Evolutionary conservation across 1,284 basidiomycete genomes (phyloP).

Genomic region (Melampsora americana): DNA sequence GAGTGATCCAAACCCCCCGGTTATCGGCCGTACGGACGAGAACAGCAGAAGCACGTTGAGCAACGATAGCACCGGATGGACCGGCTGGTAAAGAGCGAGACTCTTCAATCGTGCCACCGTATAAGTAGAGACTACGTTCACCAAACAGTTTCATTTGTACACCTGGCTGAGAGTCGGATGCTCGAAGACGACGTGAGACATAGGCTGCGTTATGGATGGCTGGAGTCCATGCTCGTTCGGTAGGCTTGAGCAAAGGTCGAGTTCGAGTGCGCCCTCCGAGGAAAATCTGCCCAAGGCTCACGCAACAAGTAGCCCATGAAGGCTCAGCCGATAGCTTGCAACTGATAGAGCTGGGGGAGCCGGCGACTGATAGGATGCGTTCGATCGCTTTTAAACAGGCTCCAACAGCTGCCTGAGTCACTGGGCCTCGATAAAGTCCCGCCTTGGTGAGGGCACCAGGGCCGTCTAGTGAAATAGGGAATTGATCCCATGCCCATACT

Average conservation of each 20-base stretch:
- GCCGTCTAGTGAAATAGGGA: slow-evolving; percentile 47
- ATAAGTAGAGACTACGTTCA: slow-evolving; percentile 52
- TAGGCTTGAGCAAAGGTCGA: slow-evolving; percentile 55
- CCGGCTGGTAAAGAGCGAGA: slow-evolving; percentile 47
- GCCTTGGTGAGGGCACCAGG: slow-evolving; percentile 55
- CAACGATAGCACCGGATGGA: slow-evolving; percentile 54
- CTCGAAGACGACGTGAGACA: slow-evolving; percentile 54
- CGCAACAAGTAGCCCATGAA: slow-evolving; percentile 48
- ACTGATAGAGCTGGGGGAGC: slow-evolving; percentile 29
- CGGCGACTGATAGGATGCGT: slow-evolving; percentile 50
- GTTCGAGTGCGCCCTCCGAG: slow-evolving; percentile 54
- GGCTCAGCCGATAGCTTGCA: slow-evolving; percentile 12
- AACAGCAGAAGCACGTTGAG: slow-evolving; percentile 56
- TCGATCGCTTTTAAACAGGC: slow-evolving; percentile 55
- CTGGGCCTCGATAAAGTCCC: slow-evolving; percentile 56
- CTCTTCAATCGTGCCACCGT: slow-evolving; percentile 56
- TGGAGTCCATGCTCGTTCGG: slow-evolving; percentile 53
- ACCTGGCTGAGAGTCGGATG: slow-evolving; percentile 58
- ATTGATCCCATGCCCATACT: slow-evolving; percentile 59
- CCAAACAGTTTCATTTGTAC: slow-evolving; percentile 51
- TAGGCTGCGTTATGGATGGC: slow-evolving; percentile 54
- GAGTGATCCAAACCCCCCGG: slow-evolving; percentile 57
- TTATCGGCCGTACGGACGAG: slow-evolving; percentile 55
- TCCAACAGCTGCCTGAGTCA: slow-evolving; percentile 54
- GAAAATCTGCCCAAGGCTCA: slow-evolving; percentile 52